Conservation (phyloP, 352 stramenopile species). For the Albugo laibachii region DNA sequence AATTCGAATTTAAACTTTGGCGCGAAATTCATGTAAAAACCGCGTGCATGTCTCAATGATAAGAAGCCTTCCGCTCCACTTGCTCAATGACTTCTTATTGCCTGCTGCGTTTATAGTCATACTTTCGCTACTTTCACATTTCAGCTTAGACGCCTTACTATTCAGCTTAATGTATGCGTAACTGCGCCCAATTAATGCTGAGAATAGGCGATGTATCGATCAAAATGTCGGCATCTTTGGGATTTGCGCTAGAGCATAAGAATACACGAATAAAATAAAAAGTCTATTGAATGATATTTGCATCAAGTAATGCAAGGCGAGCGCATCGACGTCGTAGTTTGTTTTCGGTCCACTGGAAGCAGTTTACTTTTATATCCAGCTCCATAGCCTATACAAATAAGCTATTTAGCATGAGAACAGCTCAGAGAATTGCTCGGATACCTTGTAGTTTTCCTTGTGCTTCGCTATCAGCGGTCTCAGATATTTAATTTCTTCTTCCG, state of each 20-base stretch:
- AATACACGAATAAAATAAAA: constrained; percentile 1
- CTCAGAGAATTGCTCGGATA: background rate
- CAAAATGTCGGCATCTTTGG: background rate
- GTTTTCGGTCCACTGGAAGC: constrained; percentile 61
- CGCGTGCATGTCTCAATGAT: too few species aligned
- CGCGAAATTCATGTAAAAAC: too few species aligned
- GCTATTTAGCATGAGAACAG: background rate
- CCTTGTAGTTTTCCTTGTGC: constrained; percentile 40
- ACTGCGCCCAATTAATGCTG: too few species aligned
- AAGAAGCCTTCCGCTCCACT: too few species aligned
- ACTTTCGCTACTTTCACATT: too few species aligned
- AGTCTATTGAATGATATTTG: constrained; percentile 27
- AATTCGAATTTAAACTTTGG: too few species aligned
- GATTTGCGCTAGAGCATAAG: background rate
- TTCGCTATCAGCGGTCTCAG: constrained; percentile 47
- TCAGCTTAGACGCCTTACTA: too few species aligned
- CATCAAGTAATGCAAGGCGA: constrained; percentile 49
- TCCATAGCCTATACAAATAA: constrained; percentile 25
- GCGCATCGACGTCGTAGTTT: constrained; percentile 54
- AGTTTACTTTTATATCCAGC: constrained; percentile 70
- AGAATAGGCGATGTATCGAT: too few species aligned
- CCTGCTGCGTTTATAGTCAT: too few species aligned
- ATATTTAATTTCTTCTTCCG: constrained; percentile 56
- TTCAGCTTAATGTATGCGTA: too few species aligned
- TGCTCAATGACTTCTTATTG: too few species aligned